Conservation (phyloP, 352 stramenopile genomes). For the Globisporangium iwayamae region DNA sequence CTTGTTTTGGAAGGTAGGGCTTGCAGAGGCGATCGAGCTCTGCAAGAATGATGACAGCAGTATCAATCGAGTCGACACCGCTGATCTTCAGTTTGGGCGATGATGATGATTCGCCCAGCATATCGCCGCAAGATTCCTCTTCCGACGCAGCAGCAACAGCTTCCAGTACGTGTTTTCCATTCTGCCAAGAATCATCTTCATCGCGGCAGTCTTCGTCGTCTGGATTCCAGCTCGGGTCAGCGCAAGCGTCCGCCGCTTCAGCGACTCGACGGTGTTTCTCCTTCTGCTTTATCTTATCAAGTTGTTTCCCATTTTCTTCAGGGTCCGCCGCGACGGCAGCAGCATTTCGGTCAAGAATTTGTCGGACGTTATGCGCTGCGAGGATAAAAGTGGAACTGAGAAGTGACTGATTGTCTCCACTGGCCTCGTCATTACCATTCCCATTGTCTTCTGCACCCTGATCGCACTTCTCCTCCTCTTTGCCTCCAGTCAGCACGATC, state of each 20-base stretch:
- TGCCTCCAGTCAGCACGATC: conserved; percentile 82
- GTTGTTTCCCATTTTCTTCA: neutral
- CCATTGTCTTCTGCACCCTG: conserved; percentile 14
- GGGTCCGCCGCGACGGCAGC: neutral
- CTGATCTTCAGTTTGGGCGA: neutral
- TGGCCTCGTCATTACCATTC: neutral
- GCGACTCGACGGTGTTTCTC: conserved; percentile 9
- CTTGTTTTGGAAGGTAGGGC: conserved; percentile 39
- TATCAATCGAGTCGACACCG: conserved; percentile 29
- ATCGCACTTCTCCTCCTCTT: conserved; percentile 45
- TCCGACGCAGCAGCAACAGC: conserved; percentile 1
- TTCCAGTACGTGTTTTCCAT: neutral
- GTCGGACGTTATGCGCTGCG: conserved; percentile 6
- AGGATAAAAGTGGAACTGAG: conserved; percentile 11
- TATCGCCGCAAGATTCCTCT: neutral
- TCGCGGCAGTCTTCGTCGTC: conserved; percentile 39
- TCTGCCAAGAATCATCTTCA: conserved; percentile 29
- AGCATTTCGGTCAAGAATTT: conserved; percentile 6
- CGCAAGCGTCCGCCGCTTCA: neutral
- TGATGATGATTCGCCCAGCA: conserved; percentile 2
- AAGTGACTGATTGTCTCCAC: neutral
- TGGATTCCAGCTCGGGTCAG: conserved; percentile 20
- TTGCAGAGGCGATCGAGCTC: conserved; percentile 73
- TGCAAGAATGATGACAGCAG: conserved; percentile 61
- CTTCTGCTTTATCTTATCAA: conserved; percentile 3